phyloP scores from a whole-genome alignment of 805 yeast species.

The Ogataea populi-albae region DNA sequence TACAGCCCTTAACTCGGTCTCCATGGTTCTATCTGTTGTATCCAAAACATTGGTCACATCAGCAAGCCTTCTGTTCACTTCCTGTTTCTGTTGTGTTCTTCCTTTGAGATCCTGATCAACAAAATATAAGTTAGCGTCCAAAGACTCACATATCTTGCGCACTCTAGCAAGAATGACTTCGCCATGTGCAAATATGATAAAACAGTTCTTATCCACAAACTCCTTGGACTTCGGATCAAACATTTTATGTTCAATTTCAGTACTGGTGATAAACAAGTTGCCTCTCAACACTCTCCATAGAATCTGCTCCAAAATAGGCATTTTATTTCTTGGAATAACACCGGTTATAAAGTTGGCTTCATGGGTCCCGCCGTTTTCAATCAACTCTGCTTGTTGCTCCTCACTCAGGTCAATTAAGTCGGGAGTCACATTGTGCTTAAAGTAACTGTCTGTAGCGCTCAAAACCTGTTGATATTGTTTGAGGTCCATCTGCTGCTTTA shows the following conservation, averaged over 20 bases:
- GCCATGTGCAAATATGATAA: slow-evolving; percentile 93
- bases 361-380: slow-evolving; percentile 37
- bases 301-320: slow-evolving; percentile 72
- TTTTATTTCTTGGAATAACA: slow-evolving; percentile 69
- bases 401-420: slow-evolving; percentile 30
- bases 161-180: slow-evolving; percentile 66
- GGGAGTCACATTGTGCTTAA: slow-evolving; percentile 27
- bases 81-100: slow-evolving; percentile 38
- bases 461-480: slow-evolving; percentile 69
- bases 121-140: slow-evolving; percentile 75
- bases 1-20: slow-evolving; percentile 63
- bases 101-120: slow-evolving; percentile 45
- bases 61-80: slow-evolving; percentile 48
- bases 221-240: slow-evolving; percentile 58
- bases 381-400: slow-evolving; percentile 35
- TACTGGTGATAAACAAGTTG: slow-evolving; percentile 73
- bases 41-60: slow-evolving; percentile 50
- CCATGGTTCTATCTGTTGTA: slow-evolving; percentile 50
- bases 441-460: slow-evolving; percentile 48
- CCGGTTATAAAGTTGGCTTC: slow-evolving; percentile 67
- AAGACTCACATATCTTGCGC: slow-evolving; percentile 80
- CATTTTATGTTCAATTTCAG: slow-evolving; percentile 67
- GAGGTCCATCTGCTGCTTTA: slow-evolving; percentile 59
- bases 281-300: slow-evolving; percentile 94
- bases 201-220: slow-evolving; percentile 69